phyloP scores from a whole-genome alignment of 139 green algal genomes.

The Parachlorella kessleri region DNA sequence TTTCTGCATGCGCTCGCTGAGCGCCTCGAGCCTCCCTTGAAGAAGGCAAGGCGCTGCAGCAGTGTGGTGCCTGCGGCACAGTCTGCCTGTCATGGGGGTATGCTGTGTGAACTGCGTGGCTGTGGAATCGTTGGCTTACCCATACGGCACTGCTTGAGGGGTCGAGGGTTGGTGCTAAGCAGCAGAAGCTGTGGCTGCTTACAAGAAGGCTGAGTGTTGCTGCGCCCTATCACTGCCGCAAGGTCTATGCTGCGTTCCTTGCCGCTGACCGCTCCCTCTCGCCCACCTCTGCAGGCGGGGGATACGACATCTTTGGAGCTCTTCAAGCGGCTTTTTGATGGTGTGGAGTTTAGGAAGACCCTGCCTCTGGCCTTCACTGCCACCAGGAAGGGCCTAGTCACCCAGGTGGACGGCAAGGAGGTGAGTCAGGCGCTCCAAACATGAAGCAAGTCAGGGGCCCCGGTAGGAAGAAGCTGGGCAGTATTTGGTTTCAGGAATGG shows the following conservation, averaged over 20 bases:
- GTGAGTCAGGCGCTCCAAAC: conserved; percentile 20
- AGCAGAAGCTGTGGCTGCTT: too few species aligned
- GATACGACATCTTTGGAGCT: conserved; percentile 30
- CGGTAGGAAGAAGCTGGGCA: background rate
- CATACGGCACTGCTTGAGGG: too few species aligned
- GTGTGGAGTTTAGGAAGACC: conserved; percentile 53
- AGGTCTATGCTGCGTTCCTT: too few species aligned
- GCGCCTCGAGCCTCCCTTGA: conserved; percentile 17
- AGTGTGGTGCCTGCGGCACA: too few species aligned
- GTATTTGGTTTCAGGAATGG: background rate
- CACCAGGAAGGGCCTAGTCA: conserved; percentile 50
- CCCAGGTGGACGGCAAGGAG: conserved; percentile 54
- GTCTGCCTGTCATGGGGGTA: too few species aligned
- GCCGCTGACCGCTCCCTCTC: background rate
- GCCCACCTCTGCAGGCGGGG: conserved; percentile 30
- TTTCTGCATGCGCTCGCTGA: conserved; percentile 62
- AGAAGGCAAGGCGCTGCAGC: conserved; percentile 13
- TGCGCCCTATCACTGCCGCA: too few species aligned
- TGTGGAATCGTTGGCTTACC: too few species aligned
- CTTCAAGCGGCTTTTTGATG: conserved; percentile 66
- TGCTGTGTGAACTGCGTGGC: too few species aligned
- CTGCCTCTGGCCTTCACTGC: conserved; percentile 59
- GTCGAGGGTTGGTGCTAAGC: too few species aligned
- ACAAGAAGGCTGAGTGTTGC: too few species aligned
- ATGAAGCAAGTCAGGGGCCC: background rate